These are phyloP conservation scores for Asterochloris erici DNA, from an alignment of 139 green algal genomes.

Conservation along the genomic window DNA sequence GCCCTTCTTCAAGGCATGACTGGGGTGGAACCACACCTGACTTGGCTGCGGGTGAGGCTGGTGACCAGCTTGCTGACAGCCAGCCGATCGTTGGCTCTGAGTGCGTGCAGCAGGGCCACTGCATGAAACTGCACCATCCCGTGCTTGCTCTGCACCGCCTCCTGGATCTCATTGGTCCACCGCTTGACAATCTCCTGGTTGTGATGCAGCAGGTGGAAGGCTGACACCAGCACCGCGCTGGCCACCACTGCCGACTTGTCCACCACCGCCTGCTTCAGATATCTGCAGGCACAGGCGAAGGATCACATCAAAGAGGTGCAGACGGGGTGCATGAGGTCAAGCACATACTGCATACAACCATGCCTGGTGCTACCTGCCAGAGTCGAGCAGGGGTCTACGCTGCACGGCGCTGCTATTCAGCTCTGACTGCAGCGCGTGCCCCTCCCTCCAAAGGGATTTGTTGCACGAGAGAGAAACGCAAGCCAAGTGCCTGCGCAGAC, in stretches of 20 bases:
- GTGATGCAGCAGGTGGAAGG: constrained; percentile 75
- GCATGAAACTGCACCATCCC: constrained; percentile 96
- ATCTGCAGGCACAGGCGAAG: constrained; percentile 50
- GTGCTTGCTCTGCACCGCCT: constrained; percentile 85
- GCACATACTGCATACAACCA: background rate
- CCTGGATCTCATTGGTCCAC: constrained; percentile 96
- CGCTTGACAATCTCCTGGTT: constrained; percentile 94
- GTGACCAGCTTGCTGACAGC: constrained; percentile 97
- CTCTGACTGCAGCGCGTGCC: too few relatives aligned
- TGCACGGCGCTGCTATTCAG: too few relatives aligned
- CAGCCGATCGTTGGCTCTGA: constrained; percentile 88
- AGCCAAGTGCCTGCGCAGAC: too few relatives aligned
- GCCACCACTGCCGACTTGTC: constrained; percentile 85
- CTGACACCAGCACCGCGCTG: constrained; percentile 79
- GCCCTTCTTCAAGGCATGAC: too few relatives aligned
- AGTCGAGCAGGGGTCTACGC: too few relatives aligned
- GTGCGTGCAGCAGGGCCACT: constrained; percentile 89
- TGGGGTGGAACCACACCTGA: constrained; percentile 42
- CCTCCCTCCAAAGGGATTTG: too few relatives aligned
- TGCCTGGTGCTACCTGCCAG: constrained; percentile 8
- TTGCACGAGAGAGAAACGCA: too few relatives aligned
- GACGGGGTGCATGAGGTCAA: background rate
- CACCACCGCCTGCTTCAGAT: constrained; percentile 98
- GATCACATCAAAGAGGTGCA: constrained; percentile 46
- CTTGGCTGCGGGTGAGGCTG: constrained; percentile 70